Base-by-base conservation (phyloP, 768 basidiomycete species). In the Lactarius quietus region DNA sequence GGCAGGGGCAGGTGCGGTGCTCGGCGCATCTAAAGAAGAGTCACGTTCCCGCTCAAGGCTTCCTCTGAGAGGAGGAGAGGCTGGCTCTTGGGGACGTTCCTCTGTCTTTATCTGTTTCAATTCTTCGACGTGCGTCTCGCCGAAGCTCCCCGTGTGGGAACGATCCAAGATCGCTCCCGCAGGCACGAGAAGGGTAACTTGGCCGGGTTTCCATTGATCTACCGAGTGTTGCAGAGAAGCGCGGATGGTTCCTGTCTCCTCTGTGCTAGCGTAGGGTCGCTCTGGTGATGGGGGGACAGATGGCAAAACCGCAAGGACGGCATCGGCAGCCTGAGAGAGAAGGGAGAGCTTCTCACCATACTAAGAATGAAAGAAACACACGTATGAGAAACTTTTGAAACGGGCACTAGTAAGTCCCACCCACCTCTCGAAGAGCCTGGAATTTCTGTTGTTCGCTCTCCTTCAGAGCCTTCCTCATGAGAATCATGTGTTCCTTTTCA, bases 311-410 rank as follows among this genome's bases (percentile, higher is more conserved):
- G 76, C 78, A 55, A 91, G 74, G 57, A 93, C 81, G 20, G 86
- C 83, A 9, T 80, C 75, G 1, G 87, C 84, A 5, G 88, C 89
- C 74, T 93, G 88, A 5, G 89, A 82, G 9, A 93, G 73, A 6
- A 94, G 79, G 1, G 87, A 77, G 5, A 94, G 76, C 73, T 93
- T 94, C 74, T 94, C 92, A 54, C 84, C 90, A 64, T 88, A 94
- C 92, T 93, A 61, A 1, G 60, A 45, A 53, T 43, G 9, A 31
- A 8, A 29, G 26, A 15, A 53, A 23, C 53, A 57, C 63, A 31
- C 68, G 9, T 60, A 65, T 52, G 3, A 45, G 52, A 38, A 58
- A 14, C 48, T 14, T 26, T 51, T 57, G 45, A 55, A 14, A 20
- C 31, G 28, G 3, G 64, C 55, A 17, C 36, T 48, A 33, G 45